Evolutionary conservation across 768 basidiomycete genomes (phyloP).

Genomic region (Mycena haematopus): DNA sequence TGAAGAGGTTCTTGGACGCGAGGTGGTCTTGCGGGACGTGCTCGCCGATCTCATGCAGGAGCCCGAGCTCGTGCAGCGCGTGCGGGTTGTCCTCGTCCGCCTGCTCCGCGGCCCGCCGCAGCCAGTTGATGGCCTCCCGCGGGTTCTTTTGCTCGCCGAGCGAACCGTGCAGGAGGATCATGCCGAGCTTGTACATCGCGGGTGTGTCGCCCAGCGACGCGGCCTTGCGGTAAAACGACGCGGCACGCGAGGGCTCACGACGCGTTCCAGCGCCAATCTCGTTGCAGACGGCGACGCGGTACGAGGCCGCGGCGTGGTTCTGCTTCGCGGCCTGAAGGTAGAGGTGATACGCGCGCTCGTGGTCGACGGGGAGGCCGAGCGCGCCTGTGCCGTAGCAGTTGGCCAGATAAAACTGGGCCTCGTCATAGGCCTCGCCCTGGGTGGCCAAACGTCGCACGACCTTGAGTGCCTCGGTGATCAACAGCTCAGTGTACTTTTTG

Average conservation of each 20-base stretch:
- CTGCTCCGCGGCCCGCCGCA: conserved; percentile 93
- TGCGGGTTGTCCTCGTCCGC: conserved; percentile 99
- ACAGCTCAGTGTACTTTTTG: conserved; percentile 87
- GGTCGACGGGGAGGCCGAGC: conserved; percentile 95
- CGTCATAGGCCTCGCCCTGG: conserved; percentile 89
- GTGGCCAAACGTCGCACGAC: conserved; percentile 92
- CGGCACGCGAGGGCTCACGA: conserved; percentile 85
- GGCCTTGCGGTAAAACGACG: conserved; percentile 96
- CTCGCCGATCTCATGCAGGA: conserved; percentile 77
- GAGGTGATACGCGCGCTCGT: conserved; percentile 96
- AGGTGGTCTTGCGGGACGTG: conserved; percentile 82
- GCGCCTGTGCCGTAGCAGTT: conserved; percentile 96
- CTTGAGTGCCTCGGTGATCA: conserved; percentile 90
- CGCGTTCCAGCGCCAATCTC: conserved; percentile 97
- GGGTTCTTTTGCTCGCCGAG: conserved; percentile 85
- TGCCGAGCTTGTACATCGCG: conserved; percentile 99
- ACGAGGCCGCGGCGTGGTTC: conserved; percentile 93
- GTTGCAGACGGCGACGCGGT: conserved; percentile 98
- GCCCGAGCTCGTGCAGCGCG: conserved; percentile 93
- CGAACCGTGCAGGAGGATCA: conserved; percentile 88
- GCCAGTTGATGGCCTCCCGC: conserved; percentile 93
- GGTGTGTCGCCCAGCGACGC: conserved; percentile 96
- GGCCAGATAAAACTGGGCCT: conserved; percentile 98
- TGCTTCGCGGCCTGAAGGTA: conserved; percentile 98
- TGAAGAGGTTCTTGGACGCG: conserved; percentile 85